These are phyloP conservation scores for Diaporthe sp. DNA, from an alignment of 2,329 filamentous ascomycete genomes.

Conservation along the genomic window DNA sequence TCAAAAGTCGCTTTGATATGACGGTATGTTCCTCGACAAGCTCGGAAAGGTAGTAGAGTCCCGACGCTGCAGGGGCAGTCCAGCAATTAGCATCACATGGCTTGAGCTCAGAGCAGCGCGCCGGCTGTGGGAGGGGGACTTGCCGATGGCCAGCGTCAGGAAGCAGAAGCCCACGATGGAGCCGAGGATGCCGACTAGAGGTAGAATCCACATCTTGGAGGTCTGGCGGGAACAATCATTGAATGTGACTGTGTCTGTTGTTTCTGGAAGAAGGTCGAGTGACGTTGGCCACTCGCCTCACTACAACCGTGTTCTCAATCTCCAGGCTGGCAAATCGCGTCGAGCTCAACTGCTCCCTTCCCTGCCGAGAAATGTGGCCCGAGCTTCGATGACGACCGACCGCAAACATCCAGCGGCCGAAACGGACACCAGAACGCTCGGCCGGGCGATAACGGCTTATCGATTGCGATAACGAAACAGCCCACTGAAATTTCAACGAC, in stretches of 20 bases:
- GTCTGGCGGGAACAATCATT: slow-evolving; percentile 11
- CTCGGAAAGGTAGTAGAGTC: slow-evolving; percentile 97
- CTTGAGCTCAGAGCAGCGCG: background rate
- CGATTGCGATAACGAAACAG: slow-evolving; percentile 33
- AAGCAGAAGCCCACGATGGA: slow-evolving; percentile 92
- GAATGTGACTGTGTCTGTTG: background rate
- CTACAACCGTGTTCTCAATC: slow-evolving; percentile 36
- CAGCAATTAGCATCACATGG: slow-evolving; percentile 1
- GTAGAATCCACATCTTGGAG: slow-evolving; percentile 90
- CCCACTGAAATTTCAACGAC: slow-evolving; percentile 40
- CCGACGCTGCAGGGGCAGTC: slow-evolving; percentile 75
- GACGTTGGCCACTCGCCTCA: slow-evolving; percentile 22
- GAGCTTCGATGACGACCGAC: slow-evolving; percentile 27
- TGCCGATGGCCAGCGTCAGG: slow-evolving; percentile 93
- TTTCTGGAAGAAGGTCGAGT: slow-evolving; percentile 24
- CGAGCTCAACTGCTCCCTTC: slow-evolving; percentile 37
- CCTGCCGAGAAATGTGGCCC: slow-evolving; percentile 7
- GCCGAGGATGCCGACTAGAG: slow-evolving; percentile 90
- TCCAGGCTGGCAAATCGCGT: slow-evolving; percentile 37
- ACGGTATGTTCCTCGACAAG: slow-evolving; percentile 98
- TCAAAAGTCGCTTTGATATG: slow-evolving; percentile 88
- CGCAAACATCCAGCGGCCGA: background rate
- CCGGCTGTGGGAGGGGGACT: slow-evolving; percentile 42
- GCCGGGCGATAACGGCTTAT: slow-evolving; percentile 25
- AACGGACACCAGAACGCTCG: background rate